Conservation (phyloP, 1,139 yeast genomes). For the Pneumocystis oryctolagi region DNA sequence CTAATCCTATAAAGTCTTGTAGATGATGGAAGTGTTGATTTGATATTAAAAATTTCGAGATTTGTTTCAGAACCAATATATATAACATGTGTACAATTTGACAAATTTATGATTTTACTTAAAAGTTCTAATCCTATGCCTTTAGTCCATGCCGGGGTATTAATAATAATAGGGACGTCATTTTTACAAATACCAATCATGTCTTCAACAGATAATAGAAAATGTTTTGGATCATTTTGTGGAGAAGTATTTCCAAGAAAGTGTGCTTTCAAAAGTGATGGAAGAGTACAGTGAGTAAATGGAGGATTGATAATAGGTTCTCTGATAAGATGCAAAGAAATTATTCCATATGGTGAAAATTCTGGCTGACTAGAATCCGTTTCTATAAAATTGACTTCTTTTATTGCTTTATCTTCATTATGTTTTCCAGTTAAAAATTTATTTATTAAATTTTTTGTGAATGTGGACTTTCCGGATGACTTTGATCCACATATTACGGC, state of each 20-base stretch:
- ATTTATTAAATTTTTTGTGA: conserved; percentile 44
- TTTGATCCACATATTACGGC: conserved; percentile 47
- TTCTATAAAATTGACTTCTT: conserved; percentile 40
- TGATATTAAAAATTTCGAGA: conserved; percentile 3
- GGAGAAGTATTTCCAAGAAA: conserved; percentile 66
- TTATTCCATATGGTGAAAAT: conserved; percentile 53
- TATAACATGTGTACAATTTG: conserved; percentile 9
- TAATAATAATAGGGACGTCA: conserved; percentile 36
- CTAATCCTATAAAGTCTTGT: conserved; percentile 21
- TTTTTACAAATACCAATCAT: conserved; percentile 24
- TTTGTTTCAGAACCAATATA: conserved; percentile 11
- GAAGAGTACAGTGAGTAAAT: conserved; percentile 22
- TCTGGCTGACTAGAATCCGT: conserved; percentile 90
- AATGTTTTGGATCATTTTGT: conserved; percentile 48
- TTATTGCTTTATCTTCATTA: conserved; percentile 8
- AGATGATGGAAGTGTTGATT: conserved; percentile 1
- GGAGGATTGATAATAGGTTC: conserved; percentile 25
- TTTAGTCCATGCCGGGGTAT: conserved; percentile 88
- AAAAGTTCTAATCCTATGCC: conserved; percentile 70
- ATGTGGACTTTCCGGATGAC: conserved; percentile 74
- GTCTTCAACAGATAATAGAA: conserved; percentile 33
- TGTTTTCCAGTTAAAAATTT: conserved; percentile 17
- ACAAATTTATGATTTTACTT: conserved; percentile 30
- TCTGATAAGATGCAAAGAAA: conserved; percentile 28
- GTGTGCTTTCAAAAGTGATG: conserved; percentile 25